A percentile compares a stretch with the other conserved stretches of the same genome.
These are phyloP conservation scores for Termitomyces sp. DNA, from an alignment of 768 basidiomycete species.

Conservation along the genomic window DNA sequence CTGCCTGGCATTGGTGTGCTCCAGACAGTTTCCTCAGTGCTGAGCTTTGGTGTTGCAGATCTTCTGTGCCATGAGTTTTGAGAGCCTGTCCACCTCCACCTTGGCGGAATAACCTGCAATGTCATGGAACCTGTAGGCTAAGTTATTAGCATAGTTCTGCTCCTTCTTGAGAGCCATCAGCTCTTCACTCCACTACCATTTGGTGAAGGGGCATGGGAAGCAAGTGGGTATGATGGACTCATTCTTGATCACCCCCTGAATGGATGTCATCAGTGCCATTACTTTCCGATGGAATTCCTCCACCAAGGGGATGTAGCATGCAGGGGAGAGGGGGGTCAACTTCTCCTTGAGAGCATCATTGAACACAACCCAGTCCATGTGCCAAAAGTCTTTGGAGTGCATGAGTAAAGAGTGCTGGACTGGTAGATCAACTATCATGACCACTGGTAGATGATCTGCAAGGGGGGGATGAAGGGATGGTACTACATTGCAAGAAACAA, in stretches of 20 bases:
- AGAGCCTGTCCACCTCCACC: background rate
- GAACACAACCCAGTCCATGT: background rate
- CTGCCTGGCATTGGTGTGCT: background rate
- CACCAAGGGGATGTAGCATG: background rate
- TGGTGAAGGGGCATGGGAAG: background rate
- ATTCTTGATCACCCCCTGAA: background rate
- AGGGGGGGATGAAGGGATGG: background rate
- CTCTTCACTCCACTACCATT: background rate
- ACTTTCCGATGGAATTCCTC: background rate
- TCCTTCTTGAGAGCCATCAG: background rate
- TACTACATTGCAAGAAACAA: background rate
- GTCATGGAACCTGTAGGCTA: no score
- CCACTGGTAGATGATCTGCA: background rate
- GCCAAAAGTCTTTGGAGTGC: background rate
- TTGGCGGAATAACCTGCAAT: background rate
- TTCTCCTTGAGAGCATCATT: background rate
- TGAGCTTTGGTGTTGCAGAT: background rate
- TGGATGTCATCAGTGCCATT: background rate
- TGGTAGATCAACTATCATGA: background rate
- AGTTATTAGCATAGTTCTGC: no score
- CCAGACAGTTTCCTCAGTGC: background rate
- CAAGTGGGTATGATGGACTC: background rate
- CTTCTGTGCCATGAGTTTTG: background rate
- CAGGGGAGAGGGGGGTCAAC: background rate
- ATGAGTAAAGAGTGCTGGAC: background rate